These are phyloP conservation scores for Aspergillus indologenus DNA, from an alignment of 495 filamentous ascomycete genomes.

Conservation along the genomic window DNA sequence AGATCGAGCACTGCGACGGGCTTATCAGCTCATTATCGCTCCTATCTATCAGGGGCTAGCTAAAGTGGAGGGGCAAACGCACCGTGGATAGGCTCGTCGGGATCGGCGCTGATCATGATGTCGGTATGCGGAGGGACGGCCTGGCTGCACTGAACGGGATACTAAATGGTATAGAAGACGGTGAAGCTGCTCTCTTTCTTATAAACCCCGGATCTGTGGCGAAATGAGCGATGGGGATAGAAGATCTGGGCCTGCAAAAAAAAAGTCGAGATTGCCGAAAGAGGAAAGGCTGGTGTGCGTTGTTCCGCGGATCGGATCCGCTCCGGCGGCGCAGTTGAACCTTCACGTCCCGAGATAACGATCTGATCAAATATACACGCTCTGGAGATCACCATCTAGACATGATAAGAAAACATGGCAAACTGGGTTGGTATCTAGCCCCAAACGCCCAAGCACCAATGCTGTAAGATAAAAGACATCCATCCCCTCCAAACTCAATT, in stretches of 20 bases:
- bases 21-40: conserved; percentile 43
- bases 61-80: conserved; percentile 18
- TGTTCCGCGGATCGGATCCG: conserved; percentile 34
- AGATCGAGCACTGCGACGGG: conserved; percentile 48
- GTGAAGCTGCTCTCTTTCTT: conserved; percentile 8
- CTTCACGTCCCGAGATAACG: conserved; percentile 11
- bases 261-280: conserved; percentile 40
- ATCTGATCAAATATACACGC: background rate
- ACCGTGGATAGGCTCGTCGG: conserved; percentile 47
- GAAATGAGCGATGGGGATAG: conserved; percentile 19
- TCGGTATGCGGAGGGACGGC: conserved; percentile 10
- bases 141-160: background rate
- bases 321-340: conserved; percentile 12
- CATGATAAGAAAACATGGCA: background rate
- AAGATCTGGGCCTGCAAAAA: conserved; percentile 12
- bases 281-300: conserved; percentile 35
- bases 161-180: background rate
- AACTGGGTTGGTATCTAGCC: conserved; percentile 16
- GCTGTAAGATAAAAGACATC: conserved; percentile 6
- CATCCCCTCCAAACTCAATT: background rate
- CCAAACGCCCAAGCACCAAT: conserved; percentile 8
- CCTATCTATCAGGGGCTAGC: conserved; percentile 12
- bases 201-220: conserved; percentile 17
- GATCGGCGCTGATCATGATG: conserved; percentile 40
- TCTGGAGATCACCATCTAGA: too few relatives aligned